Evolutionary conservation across 257 asterid species (phyloP).

Genomic region (Ilex aquifolium): DNA sequence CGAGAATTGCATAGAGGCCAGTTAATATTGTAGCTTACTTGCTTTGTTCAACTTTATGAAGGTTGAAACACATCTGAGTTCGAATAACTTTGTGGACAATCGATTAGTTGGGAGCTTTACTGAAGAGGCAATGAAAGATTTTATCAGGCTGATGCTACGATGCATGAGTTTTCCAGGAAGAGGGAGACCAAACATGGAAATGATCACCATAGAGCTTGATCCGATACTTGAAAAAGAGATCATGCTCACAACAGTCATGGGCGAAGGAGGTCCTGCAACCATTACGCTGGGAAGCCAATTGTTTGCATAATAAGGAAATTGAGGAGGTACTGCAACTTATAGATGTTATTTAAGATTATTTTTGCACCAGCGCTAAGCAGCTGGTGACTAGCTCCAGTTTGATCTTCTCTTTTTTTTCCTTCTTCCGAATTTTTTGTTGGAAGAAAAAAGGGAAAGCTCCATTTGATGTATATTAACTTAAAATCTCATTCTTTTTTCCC

Average conservation of each 20-base stretch:
- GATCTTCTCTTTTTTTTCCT: neutral
- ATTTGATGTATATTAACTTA: no score
- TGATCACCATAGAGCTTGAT: constrained; percentile 45
- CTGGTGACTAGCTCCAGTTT: neutral
- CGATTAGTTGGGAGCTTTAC: constrained; percentile 52
- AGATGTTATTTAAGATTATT: neutral
- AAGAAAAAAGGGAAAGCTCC: no score
- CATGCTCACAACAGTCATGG: constrained; percentile 48
- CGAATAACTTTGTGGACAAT: constrained; percentile 37
- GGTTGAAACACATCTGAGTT: constrained; percentile 37
- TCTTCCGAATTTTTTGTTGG: no score
- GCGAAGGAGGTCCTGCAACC: constrained; percentile 46
- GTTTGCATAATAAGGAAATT: constrained; percentile 30
- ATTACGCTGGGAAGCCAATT: constrained; percentile 68
- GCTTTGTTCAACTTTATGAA: constrained; percentile 7
- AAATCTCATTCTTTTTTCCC: no score
- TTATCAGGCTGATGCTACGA: constrained; percentile 35
- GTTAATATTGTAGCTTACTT: neutral
- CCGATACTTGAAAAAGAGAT: constrained; percentile 54
- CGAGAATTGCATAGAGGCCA: no score
- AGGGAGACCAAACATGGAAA: constrained; percentile 51
- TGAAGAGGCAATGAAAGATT: constrained; percentile 55
- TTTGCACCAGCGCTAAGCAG: neutral
- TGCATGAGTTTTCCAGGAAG: constrained; percentile 49
- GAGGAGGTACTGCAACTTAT: neutral